These are phyloP conservation scores for Hemileia vastatrix DNA, from an alignment of 1,284 basidiomycete genomes.

Conservation along the genomic window DNA sequence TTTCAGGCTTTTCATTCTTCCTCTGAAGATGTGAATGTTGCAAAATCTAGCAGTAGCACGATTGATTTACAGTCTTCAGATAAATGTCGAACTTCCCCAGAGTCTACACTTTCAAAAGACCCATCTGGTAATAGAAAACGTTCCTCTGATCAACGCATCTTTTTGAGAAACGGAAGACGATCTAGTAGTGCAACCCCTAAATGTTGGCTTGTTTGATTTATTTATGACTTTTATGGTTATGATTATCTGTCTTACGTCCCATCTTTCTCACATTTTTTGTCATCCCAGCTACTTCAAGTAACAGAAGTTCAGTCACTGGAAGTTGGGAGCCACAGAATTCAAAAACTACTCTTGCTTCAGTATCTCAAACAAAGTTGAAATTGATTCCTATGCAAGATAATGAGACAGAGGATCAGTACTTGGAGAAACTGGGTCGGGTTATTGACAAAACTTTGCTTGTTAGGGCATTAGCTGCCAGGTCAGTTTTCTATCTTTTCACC, in stretches of 20 bases:
- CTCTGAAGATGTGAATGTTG: background rate
- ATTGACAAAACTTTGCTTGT: conserved; percentile 14
- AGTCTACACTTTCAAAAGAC: background rate
- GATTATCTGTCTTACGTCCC: background rate
- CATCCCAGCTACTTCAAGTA: too few species aligned
- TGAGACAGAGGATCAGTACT: conserved; percentile 1
- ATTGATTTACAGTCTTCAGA: background rate
- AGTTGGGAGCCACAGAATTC: background rate
- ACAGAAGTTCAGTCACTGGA: background rate
- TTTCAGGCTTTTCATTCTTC: background rate
- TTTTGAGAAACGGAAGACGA: background rate
- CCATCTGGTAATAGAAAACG: background rate
- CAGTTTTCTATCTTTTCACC: background rate
- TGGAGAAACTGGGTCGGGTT: background rate
- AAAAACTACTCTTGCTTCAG: background rate
- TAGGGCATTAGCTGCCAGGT: conserved; percentile 12
- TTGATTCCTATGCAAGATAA: background rate
- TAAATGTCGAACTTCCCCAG: background rate
- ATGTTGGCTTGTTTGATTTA: too few species aligned
- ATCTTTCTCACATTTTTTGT: background rate
- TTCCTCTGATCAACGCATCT: background rate
- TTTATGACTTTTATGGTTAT: background rate
- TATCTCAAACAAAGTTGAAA: background rate
- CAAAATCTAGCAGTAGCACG: background rate
- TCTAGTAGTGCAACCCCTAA: background rate